Conservation (phyloP, 2,329 filamentous ascomycete genomes). For the Daldinia sp. region DNA sequence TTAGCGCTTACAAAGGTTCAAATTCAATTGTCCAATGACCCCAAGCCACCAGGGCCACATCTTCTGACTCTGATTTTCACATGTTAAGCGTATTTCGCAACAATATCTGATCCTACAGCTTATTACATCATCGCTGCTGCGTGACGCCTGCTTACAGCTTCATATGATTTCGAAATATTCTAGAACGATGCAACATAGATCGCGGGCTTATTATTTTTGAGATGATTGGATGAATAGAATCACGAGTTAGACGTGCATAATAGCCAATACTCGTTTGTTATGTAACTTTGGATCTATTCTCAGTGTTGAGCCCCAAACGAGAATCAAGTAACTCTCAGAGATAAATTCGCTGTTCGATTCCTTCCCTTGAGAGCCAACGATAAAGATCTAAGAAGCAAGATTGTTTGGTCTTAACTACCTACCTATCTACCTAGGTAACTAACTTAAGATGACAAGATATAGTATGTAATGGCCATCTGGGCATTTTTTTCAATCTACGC, state of each 20-base stretch:
- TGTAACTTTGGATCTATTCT: neutral
- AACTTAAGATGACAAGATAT: no score
- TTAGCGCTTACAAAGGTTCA: neutral
- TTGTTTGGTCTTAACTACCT: neutral
- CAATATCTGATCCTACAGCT: slow-evolving; percentile 9
- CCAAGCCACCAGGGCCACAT: slow-evolving; percentile 11
- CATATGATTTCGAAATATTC: slow-evolving; percentile 26
- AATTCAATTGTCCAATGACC: slow-evolving; percentile 18
- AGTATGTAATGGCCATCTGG: neutral
- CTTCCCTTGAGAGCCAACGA: neutral
- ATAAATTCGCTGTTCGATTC: neutral
- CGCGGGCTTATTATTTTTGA: neutral
- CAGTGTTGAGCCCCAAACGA: neutral
- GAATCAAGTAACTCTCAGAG: neutral
- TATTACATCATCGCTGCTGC: slow-evolving; percentile 31
- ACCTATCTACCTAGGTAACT: no score
- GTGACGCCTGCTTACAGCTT: neutral
- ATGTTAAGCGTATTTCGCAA: slow-evolving; percentile 24
- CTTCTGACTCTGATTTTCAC: slow-evolving; percentile 32
- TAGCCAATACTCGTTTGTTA: slow-evolving; percentile 1
- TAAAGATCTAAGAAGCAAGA: neutral
- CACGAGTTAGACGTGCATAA: neutral
- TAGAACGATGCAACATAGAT: slow-evolving; percentile 22
- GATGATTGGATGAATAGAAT: neutral
- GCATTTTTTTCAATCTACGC: neutral